Conservation (phyloP, 202 grass and related monocot genomes). For the Dendrocalamus latiflorus region DNA sequence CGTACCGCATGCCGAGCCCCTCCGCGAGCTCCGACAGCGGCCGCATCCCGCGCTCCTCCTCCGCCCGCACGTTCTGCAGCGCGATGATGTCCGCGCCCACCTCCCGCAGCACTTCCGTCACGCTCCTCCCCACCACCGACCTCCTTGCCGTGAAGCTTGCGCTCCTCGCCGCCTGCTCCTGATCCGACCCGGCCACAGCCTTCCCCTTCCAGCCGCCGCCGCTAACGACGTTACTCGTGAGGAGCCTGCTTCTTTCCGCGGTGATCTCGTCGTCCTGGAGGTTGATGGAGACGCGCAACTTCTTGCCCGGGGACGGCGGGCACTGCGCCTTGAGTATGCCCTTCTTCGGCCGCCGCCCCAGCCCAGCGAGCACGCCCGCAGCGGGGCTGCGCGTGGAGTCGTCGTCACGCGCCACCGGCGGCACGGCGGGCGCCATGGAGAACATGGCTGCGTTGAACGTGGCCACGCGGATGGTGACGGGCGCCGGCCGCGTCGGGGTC, state of each 20-base stretch:
- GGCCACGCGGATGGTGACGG: constrained; percentile 55
- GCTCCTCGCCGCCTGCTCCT: not conserved
- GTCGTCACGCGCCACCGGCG: not conserved
- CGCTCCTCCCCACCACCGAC: constrained; percentile 37
- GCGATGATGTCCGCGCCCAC: constrained; percentile 72
- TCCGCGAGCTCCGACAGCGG: constrained; percentile 76
- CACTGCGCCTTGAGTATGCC: constrained; percentile 83
- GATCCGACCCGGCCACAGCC: not conserved
- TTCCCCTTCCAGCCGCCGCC: not conserved
- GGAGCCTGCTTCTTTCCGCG: constrained; percentile 18
- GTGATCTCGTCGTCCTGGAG: constrained; percentile 95
- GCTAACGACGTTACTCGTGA: too few relatives aligned
- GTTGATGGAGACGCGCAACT: constrained; percentile 81
- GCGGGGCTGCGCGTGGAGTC: constrained; percentile 10
- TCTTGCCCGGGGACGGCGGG: constrained; percentile 53
- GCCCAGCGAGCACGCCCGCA: not conserved
- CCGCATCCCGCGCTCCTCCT: constrained; percentile 83
- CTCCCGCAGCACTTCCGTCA: constrained; percentile 82
- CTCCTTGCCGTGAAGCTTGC: too few relatives aligned
- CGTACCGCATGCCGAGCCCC: constrained; percentile 80
- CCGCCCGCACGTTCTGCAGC: constrained; percentile 88
- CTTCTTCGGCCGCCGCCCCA: constrained; percentile 44
- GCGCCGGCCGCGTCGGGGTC: too few relatives aligned
- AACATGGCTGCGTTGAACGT: constrained; percentile 97
- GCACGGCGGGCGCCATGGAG: constrained; percentile 81